phyloP scores from a whole-genome alignment of 768 basidiomycete genomes.

The Lentinula boryana region DNA sequence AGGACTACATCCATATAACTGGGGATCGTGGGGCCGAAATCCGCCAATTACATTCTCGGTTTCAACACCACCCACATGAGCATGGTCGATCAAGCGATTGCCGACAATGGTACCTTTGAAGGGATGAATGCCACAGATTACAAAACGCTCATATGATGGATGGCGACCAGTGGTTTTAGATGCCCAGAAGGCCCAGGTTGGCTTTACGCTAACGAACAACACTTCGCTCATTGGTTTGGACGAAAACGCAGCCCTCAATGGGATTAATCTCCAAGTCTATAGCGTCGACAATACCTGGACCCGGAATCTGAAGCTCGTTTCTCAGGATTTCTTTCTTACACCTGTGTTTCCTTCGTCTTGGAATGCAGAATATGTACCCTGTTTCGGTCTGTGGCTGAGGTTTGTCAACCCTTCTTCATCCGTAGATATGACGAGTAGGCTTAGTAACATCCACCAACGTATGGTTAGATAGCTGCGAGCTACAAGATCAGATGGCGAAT shows the following conservation, averaged over 20 bases:
- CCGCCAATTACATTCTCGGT: constrained; percentile 6
- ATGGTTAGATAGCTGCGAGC: constrained; percentile 13
- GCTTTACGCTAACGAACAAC: constrained; percentile 11
- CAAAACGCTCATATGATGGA: constrained; percentile 11
- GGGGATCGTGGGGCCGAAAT: background rate
- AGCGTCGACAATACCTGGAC: constrained; percentile 13
- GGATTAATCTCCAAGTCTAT: constrained; percentile 10
- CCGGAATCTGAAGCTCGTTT: constrained; percentile 13
- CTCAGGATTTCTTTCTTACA: constrained; percentile 13
- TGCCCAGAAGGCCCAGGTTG: constrained; percentile 12
- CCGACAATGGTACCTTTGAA: constrained; percentile 12
- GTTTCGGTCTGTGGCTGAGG: too few species aligned
- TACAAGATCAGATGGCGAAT: constrained; percentile 12
- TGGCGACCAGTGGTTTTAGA: constrained; percentile 10
- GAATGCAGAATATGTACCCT: constrained; percentile 1
- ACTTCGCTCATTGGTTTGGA: constrained; percentile 13
- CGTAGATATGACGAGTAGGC: constrained; percentile 5
- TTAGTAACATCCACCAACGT: constrained; percentile 13
- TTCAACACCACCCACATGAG: constrained; percentile 12
- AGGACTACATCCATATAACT: constrained; percentile 10
- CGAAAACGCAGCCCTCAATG: constrained; percentile 9
- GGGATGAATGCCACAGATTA: constrained; percentile 14
- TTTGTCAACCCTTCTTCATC: too few species aligned
- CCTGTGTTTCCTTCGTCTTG: constrained; percentile 13
- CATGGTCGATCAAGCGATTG: constrained; percentile 9